A percentile compares a stretch with the other conserved stretches of the same genome.
These are phyloP conservation scores for Cercis canadensis DNA, from an alignment of 306 rosid species.

Conservation along the genomic window DNA sequence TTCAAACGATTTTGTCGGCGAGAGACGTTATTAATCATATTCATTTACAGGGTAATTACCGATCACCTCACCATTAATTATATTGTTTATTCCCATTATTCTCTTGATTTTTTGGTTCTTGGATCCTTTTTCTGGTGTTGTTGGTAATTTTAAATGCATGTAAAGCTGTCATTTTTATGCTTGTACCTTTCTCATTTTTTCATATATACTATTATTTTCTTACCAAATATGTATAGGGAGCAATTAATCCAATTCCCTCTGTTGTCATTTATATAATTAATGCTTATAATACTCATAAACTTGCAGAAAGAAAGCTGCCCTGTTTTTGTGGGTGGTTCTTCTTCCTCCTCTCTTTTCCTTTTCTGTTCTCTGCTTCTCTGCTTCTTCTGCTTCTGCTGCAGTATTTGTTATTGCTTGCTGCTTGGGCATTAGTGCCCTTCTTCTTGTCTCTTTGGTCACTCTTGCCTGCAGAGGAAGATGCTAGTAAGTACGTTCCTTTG, in stretches of 20 bases:
- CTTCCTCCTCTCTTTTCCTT: conserved; percentile 29
- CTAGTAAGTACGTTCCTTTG: conserved; percentile 97
- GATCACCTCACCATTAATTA: background rate
- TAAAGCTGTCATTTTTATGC: too few relatives aligned
- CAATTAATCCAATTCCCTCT: conserved; percentile 41
- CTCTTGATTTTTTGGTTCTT: background rate
- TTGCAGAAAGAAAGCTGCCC: conserved; percentile 42
- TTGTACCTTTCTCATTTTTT: too few relatives aligned
- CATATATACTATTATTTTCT: background rate
- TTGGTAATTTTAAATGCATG: too few relatives aligned
- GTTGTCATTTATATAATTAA: conserved; percentile 63
- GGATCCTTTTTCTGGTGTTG: conserved; percentile 3
- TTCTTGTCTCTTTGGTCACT: conserved; percentile 56
- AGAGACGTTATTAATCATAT: conserved; percentile 81
- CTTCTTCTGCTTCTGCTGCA: too few relatives aligned
- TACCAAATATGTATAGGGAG: conserved; percentile 44
- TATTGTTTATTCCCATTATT: too few relatives aligned
- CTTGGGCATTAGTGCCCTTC: conserved; percentile 43
- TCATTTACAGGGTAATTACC: conserved; percentile 34
- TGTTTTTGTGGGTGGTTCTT: background rate
- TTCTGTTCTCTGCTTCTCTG: conserved; percentile 31
- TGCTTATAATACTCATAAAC: conserved; percentile 54
- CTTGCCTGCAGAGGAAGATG: conserved; percentile 74
- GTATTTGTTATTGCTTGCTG: conserved; percentile 26
- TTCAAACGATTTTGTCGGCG: conserved; percentile 82